These are phyloP conservation scores for Hyphopichia pseudoburtonii DNA, from an alignment of 1,139 yeast species.

Conservation along the genomic window DNA sequence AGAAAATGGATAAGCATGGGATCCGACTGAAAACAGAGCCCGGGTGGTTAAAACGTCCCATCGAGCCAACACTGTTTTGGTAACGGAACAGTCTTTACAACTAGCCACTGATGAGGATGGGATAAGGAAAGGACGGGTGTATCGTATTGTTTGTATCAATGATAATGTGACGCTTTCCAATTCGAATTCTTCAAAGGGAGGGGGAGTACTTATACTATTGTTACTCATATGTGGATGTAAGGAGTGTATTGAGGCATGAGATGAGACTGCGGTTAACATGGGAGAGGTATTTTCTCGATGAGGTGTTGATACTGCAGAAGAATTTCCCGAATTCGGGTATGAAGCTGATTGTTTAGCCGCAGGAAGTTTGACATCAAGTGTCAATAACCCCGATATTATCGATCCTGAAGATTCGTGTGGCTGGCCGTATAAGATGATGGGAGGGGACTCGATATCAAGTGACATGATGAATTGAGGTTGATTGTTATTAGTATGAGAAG, in stretches of 20 bases:
- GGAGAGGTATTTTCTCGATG: neutral
- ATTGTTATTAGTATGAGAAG: neutral
- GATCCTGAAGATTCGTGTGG: constrained; percentile 84
- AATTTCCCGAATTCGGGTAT: neutral
- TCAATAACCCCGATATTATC: constrained; percentile 71
- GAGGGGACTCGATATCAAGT: constrained; percentile 84
- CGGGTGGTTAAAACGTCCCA: constrained; percentile 80
- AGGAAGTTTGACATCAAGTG: constrained; percentile 18
- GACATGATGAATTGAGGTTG: constrained; percentile 39
- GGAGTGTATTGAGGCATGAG: constrained; percentile 7
- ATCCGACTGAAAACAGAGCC: constrained; percentile 58
- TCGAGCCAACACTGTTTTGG: constrained; percentile 64
- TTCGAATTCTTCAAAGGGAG: constrained; percentile 24
- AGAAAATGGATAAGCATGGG: constrained; percentile 92
- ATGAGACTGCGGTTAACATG: constrained; percentile 5
- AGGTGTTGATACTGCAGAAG: neutral
- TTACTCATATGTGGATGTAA: too few relatives aligned
- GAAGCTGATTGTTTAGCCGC: neutral
- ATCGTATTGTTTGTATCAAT: constrained; percentile 66
- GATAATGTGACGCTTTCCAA: constrained; percentile 61
- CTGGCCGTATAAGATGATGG: constrained; percentile 78
- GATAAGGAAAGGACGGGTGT: constrained; percentile 64
- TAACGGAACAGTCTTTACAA: constrained; percentile 60
- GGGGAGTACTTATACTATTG: constrained; percentile 13
- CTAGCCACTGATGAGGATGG: constrained; percentile 47